Conservation (phyloP, 1,284 basidiomycete genomes). For the Grifola frondosa region DNA sequence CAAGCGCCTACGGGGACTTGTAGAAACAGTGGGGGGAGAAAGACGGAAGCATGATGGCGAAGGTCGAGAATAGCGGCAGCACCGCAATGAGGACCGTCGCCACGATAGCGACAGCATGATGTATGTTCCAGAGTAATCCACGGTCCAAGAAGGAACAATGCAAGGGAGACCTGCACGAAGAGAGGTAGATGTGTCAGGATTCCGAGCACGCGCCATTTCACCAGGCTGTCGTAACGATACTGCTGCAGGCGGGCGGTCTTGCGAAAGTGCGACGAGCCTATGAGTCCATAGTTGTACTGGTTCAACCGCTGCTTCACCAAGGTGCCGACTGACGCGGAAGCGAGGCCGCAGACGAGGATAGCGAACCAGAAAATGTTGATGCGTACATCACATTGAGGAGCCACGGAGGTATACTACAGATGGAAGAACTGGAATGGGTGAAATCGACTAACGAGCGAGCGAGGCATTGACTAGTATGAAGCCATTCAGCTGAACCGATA, state of each 20-base stretch:
- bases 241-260: slow-evolving; percentile 11
- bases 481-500: neutral
- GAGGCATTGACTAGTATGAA: too few species aligned
- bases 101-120: slow-evolving; percentile 10
- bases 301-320: slow-evolving; percentile 20
- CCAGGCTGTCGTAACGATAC: slow-evolving; percentile 11
- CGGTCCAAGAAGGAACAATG: slow-evolving; percentile 17
- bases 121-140: slow-evolving; percentile 15
- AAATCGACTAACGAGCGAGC: too few species aligned
- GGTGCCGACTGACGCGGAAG: slow-evolving; percentile 10
- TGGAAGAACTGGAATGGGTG: too few species aligned
- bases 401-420: too few species aligned
- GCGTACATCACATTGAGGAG: too few species aligned
- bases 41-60: slow-evolving; percentile 10
- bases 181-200: slow-evolving; percentile 13
- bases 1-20: slow-evolving; percentile 11
- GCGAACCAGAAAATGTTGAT: slow-evolving; percentile 69
- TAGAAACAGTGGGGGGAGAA: slow-evolving; percentile 12
- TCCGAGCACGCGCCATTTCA: slow-evolving; percentile 9
- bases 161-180: slow-evolving; percentile 12
- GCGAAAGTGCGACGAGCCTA: slow-evolving; percentile 8
- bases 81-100: slow-evolving; percentile 8
- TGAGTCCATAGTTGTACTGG: slow-evolving; percentile 8
- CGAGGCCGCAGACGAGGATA: slow-evolving; percentile 67
- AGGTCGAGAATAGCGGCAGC: slow-evolving; percentile 8